Evolutionary conservation across 164 flowering plant species (phyloP).

Genomic region (Protea cynaroides): DNA sequence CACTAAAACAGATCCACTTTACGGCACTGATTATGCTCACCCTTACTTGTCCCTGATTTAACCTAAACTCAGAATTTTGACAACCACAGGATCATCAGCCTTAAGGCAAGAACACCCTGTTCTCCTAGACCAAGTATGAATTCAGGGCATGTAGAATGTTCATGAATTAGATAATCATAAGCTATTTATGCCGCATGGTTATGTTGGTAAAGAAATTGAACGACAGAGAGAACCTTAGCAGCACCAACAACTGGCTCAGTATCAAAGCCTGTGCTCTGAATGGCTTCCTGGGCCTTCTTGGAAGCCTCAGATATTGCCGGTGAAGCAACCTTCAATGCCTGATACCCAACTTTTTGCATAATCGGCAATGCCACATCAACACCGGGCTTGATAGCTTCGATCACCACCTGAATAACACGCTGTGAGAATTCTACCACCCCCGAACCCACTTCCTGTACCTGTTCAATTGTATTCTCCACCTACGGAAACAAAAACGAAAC

Average conservation of each 20-base stretch:
- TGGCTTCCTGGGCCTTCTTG: constrained; percentile 75
- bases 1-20: too few species aligned
- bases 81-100: background rate
- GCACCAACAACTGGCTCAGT: constrained; percentile 57
- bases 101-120: background rate
- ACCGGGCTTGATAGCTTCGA: constrained; percentile 60
- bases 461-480: constrained; percentile 77
- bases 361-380: constrained; percentile 58
- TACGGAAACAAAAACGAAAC: constrained; percentile 12
- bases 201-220: background rate
- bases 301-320: constrained; percentile 71
- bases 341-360: constrained; percentile 55
- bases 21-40: background rate
- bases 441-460: constrained; percentile 55
- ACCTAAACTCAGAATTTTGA: background rate
- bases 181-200: background rate
- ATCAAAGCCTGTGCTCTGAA: constrained; percentile 69
- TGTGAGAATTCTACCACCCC: constrained; percentile 33
- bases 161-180: too few species aligned
- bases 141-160: background rate
- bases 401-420: constrained; percentile 30
- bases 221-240: constrained; percentile 53
- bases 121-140: background rate
- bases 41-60: background rate
- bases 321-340: constrained; percentile 66